Conservation (phyloP, 768 basidiomycete species). For the Leccinum longicurvipes region DNA sequence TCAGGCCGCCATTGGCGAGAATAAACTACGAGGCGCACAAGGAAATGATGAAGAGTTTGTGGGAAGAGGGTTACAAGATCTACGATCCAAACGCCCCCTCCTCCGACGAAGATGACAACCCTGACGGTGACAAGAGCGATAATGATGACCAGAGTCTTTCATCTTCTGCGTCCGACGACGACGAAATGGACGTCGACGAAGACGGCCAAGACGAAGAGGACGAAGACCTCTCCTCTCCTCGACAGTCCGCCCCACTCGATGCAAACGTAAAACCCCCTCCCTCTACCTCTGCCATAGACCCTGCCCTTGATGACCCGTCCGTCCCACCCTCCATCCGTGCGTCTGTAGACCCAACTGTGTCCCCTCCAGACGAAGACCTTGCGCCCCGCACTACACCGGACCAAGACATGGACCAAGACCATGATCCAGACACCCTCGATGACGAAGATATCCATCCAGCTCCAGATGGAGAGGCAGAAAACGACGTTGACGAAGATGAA, state of each 20-base stretch:
- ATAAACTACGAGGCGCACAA: background rate
- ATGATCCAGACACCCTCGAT: constrained; percentile 17
- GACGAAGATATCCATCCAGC: constrained; percentile 22
- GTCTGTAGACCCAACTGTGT: constrained; percentile 18
- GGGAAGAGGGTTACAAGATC: constrained; percentile 17
- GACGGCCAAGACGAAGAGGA: constrained; percentile 20
- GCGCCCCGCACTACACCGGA: constrained; percentile 20
- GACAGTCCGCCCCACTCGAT: constrained; percentile 23
- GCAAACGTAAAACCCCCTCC: constrained; percentile 10
- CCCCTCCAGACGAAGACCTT: constrained; percentile 17
- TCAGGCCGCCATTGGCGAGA: background rate
- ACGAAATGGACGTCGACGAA: constrained; percentile 30
- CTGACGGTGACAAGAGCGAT: constrained; percentile 7
- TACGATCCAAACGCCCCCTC: constrained; percentile 19
- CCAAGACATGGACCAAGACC: constrained; percentile 27
- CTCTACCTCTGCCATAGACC: constrained; percentile 16
- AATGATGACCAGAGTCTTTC: constrained; percentile 10
- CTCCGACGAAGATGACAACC: constrained; percentile 19
- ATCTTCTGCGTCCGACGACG: background rate
- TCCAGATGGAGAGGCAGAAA: constrained; percentile 16
- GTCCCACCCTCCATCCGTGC: constrained; percentile 19
- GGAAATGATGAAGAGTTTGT: constrained; percentile 7
- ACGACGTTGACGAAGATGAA: constrained; percentile 35
- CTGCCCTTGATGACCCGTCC: constrained; percentile 18
- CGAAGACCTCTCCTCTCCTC: constrained; percentile 21